Evolutionary conservation across 768 basidiomycete genomes (phyloP).

Genomic region (Lactarius akahatsu): DNA sequence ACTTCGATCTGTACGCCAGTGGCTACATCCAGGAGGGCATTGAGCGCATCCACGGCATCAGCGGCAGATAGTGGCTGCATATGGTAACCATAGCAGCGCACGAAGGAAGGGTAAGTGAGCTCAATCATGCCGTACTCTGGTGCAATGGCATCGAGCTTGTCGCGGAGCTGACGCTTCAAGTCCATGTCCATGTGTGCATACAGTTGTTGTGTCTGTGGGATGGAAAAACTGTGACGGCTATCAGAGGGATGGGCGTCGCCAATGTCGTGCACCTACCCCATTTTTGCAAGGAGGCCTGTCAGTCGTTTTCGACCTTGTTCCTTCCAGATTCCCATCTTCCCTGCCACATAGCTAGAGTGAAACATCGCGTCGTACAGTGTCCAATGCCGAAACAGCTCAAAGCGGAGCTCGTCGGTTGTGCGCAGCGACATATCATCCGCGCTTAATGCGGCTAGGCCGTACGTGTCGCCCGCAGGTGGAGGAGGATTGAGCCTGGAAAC

Average conservation of each 20-base stretch:
- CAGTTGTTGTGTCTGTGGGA: slow-evolving; percentile 90
- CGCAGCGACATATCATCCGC: slow-evolving; percentile 87
- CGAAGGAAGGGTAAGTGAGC: slow-evolving; percentile 90
- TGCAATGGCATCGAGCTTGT: slow-evolving; percentile 83
- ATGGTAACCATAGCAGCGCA: slow-evolving; percentile 86
- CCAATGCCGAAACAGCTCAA: slow-evolving; percentile 97
- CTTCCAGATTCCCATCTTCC: slow-evolving; percentile 95
- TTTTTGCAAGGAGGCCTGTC: slow-evolving; percentile 92
- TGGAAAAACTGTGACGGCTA: slow-evolving; percentile 67
- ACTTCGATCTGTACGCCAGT: slow-evolving; percentile 88
- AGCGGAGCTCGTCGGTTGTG: slow-evolving; percentile 85
- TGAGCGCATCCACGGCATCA: slow-evolving; percentile 88
- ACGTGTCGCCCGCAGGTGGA: slow-evolving; percentile 42
- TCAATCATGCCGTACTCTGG: slow-evolving; percentile 96
- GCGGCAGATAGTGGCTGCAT: slow-evolving; percentile 86
- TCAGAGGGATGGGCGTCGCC: slow-evolving; percentile 9
- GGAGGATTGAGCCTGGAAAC: slow-evolving; percentile 86
- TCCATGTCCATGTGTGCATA: slow-evolving; percentile 97
- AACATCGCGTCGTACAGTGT: slow-evolving; percentile 97
- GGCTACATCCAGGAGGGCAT: slow-evolving; percentile 87
- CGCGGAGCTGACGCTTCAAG: slow-evolving; percentile 75
- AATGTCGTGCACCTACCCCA: slow-evolving; percentile 65
- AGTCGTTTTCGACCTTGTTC: slow-evolving; percentile 87
- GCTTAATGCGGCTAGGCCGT: slow-evolving; percentile 52
- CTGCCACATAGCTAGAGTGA: slow-evolving; percentile 94